Base-by-base conservation (phyloP, 2,329 filamentous ascomycete genomes). In the Fusarium praegraminearum region DNA sequence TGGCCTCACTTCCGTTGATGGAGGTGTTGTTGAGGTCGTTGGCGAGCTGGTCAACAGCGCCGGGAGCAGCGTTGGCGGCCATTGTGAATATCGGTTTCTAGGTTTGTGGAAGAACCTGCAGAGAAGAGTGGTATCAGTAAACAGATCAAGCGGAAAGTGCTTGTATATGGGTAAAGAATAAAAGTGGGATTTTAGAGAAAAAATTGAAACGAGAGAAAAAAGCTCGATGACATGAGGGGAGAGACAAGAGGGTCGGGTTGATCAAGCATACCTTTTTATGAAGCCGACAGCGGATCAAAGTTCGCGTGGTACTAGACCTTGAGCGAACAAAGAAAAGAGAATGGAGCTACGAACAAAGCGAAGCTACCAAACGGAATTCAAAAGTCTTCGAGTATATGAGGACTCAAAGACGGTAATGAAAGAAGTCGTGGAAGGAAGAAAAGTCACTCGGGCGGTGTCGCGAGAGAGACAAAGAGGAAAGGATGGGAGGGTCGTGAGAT, bases 11-110 rank as follows among this genome's bases (percentile, higher is more conserved):
- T 76, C 88, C 86, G 79, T 92, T 89, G 80, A 93, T 85, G 80
- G 87, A 86, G 78, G 90, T 83, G 83, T 90, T 93, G 82, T 87
- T 85, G 77, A 91, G 90, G 79, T 96, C 92, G 83, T 89, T 85
- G 84, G 90, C 88, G 82, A 94, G 91, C 90, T 93, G 92, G 77
- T 92, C 91, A 85, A 91, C 88, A 89, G 87, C 87, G 82, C 83
- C 83, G 77, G 84, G 79, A 75, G 84, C 79, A 80, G 84, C 81
- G 82, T 86, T 81, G 79, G 86, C 84, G 83, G 88, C 85, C 88
- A 91, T 91, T 82, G 83, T 86, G 67, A 41, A 72, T 63, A 64
- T 69, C 62, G 67, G 56, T 64, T 50, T 67, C 33, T 67, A 52
- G 50, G 60, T 22, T 67, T 55, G 50, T 54, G 41, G 58, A 67